phyloP scores from a whole-genome alignment of 2,329 filamentous ascomycete genomes.

The Xylaria hypoxylon region DNA sequence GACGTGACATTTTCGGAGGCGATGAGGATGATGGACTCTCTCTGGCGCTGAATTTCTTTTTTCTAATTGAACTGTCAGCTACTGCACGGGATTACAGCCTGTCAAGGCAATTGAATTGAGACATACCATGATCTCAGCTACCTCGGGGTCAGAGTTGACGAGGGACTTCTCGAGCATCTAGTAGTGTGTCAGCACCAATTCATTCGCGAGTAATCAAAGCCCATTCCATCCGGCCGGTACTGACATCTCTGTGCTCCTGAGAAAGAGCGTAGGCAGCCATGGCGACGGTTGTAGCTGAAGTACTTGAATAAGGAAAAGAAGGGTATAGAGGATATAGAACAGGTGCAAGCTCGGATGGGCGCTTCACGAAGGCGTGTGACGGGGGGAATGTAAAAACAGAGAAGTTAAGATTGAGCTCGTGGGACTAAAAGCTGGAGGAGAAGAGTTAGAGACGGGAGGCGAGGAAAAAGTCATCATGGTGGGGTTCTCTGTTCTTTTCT shows the following conservation, averaged over 20 bases:
- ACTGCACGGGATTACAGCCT: background rate
- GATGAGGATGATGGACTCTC: conserved; percentile 98
- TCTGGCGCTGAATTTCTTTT: conserved; percentile 94
- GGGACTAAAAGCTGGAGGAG: conserved; percentile 5
- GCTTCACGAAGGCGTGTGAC: background rate
- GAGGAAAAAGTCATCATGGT: conserved; percentile 24
- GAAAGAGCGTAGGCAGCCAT: conserved; percentile 54
- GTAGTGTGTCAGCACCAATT: conserved; percentile 50
- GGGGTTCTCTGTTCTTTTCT: conserved; percentile 14
- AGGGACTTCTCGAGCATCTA: conserved; percentile 97
- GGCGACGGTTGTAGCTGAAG: conserved; percentile 32
- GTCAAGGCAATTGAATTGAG: conserved; percentile 3
- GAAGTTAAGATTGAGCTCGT: conserved; percentile 5
- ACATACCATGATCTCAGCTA: conserved; percentile 94
- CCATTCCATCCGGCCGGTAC: conserved; percentile 33
- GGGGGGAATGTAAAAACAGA: background rate
- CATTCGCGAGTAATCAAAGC: conserved; percentile 8
- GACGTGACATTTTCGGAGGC: conserved; percentile 99
- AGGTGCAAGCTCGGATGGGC: background rate
- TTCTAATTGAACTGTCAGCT: conserved; percentile 64
- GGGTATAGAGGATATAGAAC: background rate
- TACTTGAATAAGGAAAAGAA: background rate
- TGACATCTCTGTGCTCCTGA: conserved; percentile 53
- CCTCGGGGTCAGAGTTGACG: conserved; percentile 90
- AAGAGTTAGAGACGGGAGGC: conserved; percentile 10